phyloP scores from a whole-genome alignment of 768 basidiomycete genomes.

The Lactifluus rugatus region DNA sequence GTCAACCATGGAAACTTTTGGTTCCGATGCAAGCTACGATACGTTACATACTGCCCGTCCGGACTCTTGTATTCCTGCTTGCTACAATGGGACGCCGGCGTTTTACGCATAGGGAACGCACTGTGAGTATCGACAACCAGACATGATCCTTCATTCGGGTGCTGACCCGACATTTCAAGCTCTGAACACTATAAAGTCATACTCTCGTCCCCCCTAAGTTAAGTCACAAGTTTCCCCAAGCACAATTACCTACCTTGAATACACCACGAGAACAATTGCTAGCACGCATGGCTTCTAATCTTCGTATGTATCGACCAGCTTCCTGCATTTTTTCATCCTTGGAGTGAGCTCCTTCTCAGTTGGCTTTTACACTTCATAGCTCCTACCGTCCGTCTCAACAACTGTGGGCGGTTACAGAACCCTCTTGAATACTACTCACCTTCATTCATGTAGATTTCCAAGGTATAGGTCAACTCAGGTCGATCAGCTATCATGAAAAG shows the following conservation, averaged over 20 bases:
- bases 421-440: not conserved
- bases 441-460: constrained; percentile 9
- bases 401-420: constrained; percentile 1
- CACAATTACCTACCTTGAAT: not conserved
- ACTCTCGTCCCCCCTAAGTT: not conserved
- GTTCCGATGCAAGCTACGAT: not conserved
- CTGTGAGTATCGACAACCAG: not conserved
- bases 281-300: not conserved
- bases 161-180: not conserved
- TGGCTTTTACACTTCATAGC: not conserved
- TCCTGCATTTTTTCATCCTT: not conserved
- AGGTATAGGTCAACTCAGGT: not conserved
- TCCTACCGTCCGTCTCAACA: constrained; percentile 17
- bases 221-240: not conserved
- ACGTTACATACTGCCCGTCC: not conserved
- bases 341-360: not conserved
- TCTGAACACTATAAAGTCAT: not conserved
- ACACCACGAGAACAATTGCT: not conserved
- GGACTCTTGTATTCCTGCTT: not conserved
- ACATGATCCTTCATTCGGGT: not conserved
- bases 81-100: not conserved
- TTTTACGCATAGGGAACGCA: not conserved
- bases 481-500: constrained; percentile 4
- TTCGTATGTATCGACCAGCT: not conserved
- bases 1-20: not conserved